These are phyloP conservation scores for Pleurotus tuber-regium DNA, from an alignment of 768 basidiomycete species.

Conservation along the genomic window DNA sequence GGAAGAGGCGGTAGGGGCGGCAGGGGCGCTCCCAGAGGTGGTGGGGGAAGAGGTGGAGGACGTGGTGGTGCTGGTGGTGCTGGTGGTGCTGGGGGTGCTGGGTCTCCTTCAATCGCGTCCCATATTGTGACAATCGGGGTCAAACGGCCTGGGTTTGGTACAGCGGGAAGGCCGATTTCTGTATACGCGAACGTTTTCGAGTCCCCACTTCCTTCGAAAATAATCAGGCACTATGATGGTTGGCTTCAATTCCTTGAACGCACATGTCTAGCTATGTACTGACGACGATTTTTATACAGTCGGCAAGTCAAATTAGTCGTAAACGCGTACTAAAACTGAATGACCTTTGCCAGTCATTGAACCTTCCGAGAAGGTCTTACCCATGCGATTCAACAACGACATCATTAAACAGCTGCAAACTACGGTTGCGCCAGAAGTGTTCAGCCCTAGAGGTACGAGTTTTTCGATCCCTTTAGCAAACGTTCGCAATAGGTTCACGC, in stretches of 20 bases:
- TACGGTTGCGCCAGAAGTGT: conserved; percentile 30
- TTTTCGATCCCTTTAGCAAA: background rate
- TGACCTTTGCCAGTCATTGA: conserved; percentile 33
- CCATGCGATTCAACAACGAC: conserved; percentile 39
- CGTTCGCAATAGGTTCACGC: conserved; percentile 8
- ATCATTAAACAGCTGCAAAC: conserved; percentile 39
- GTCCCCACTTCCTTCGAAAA: conserved; percentile 44
- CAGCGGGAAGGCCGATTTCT: conserved; percentile 39
- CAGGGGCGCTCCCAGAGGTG: conserved; percentile 1
- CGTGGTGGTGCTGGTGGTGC: conserved; percentile 24
- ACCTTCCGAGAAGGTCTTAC: conserved; percentile 48
- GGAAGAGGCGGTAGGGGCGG: background rate
- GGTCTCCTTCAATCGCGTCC: conserved; percentile 22
- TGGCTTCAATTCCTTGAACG: background rate
- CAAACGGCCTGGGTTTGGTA: conserved; percentile 54
- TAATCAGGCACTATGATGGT: conserved; percentile 78
- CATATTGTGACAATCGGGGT: conserved; percentile 56
- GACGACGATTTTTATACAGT: conserved; percentile 1
- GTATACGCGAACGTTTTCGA: conserved; percentile 51
- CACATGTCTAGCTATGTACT: conserved; percentile 10
- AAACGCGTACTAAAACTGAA: background rate
- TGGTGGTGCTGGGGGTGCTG: conserved; percentile 26
- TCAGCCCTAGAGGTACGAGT: conserved; percentile 30
- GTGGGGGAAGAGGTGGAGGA: conserved; percentile 14
- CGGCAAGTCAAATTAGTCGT: background rate